phyloP scores from a whole-genome alignment of 2,329 filamentous ascomycete genomes.

The Seiridium cupressi region DNA sequence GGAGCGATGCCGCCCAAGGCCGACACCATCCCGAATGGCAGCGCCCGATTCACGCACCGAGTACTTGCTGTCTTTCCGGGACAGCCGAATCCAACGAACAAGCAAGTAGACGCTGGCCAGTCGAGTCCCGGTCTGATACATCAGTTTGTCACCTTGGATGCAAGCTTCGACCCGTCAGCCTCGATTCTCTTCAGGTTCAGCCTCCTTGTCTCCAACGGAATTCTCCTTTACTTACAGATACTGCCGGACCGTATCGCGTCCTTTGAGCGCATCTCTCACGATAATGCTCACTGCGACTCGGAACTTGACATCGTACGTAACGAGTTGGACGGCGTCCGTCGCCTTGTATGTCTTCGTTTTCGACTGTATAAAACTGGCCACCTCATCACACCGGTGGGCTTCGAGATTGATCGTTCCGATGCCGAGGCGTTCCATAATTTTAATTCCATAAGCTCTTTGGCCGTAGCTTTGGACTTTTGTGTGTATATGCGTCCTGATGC shows the following conservation, averaged over 20 bases:
- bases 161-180: not conserved
- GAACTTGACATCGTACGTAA: not conserved
- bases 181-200: slow-evolving; percentile 3
- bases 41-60: not conserved
- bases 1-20: not conserved
- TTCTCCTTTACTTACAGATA: not conserved
- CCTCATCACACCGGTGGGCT: not conserved
- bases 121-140: not conserved
- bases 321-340: not conserved
- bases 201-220: not conserved
- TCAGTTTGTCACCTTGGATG: not conserved
- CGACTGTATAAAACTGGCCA: not conserved
- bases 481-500: slow-evolving; percentile 1
- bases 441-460: not conserved
- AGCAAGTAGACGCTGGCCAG: not conserved
- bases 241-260: not conserved
- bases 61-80: slow-evolving; percentile 1
- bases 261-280: not conserved
- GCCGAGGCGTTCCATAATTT: slow-evolving; percentile 1
- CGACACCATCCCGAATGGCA: not conserved
- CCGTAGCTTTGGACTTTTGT: not conserved
- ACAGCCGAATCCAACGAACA: not conserved
- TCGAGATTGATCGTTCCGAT: slow-evolving; percentile 2
- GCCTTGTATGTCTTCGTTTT: slow-evolving; percentile 3
- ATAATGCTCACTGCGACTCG: not conserved